Conservation (phyloP, 805 yeast genomes). For the Brettanomyces bruxellensis region DNA sequence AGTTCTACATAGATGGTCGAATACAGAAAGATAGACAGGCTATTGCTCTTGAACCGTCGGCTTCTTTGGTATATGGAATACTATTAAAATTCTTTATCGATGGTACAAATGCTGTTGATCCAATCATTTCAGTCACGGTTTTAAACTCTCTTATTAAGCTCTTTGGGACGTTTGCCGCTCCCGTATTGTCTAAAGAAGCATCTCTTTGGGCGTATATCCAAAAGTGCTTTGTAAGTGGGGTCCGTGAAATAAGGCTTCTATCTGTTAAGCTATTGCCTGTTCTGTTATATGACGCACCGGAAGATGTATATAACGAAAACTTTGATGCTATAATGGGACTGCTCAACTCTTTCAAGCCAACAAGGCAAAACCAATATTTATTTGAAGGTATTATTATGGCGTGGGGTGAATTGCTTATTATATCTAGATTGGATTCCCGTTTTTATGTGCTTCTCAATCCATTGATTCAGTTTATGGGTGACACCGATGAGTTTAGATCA, state of each 20-base stretch:
- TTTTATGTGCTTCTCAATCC: slow-evolving; percentile 58
- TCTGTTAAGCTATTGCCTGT: slow-evolving; percentile 47
- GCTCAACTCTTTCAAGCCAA: slow-evolving; percentile 34
- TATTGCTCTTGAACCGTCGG: slow-evolving; percentile 8
- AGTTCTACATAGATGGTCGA: neutral
- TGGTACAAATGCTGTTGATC: slow-evolving; percentile 8
- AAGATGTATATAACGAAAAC: slow-evolving; percentile 30
- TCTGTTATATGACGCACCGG: slow-evolving; percentile 33
- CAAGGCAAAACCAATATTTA: slow-evolving; percentile 24
- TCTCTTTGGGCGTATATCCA: slow-evolving; percentile 33
- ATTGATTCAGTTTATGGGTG: slow-evolving; percentile 58
- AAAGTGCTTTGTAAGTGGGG: slow-evolving; percentile 29
- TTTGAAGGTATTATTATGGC: slow-evolving; percentile 53
- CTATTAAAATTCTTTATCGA: slow-evolving; percentile 18
- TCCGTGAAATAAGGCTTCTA: slow-evolving; percentile 48
- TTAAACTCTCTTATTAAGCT: slow-evolving; percentile 38
- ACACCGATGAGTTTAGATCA: slow-evolving; percentile 53
- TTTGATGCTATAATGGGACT: slow-evolving; percentile 36
- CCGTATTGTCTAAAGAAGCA: slow-evolving; percentile 22
- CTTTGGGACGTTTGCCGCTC: slow-evolving; percentile 45
- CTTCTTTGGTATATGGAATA: slow-evolving; percentile 20
- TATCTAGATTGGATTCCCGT: slow-evolving; percentile 53
- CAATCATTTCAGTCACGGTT: slow-evolving; percentile 31
- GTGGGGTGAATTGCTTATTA: slow-evolving; percentile 57
- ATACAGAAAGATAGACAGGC: slow-evolving; percentile 20